Percentiles rank a stretch among this genome's conserved stretches.
These are phyloP conservation scores for Vigna hirtella DNA, from an alignment of 306 rosid genomes.

Conservation along the genomic window DNA sequence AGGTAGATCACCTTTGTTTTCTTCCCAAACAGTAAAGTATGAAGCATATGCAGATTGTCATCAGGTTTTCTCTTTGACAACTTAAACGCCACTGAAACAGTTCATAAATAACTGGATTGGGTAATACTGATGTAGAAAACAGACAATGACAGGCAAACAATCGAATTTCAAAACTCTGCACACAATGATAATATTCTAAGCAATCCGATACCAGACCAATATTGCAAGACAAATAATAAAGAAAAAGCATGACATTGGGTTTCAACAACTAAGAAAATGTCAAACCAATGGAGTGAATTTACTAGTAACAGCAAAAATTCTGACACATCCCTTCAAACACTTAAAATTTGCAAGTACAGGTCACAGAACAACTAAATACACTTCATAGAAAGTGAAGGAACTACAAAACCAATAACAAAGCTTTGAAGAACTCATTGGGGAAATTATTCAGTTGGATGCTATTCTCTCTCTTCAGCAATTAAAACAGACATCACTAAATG, in stretches of 20 bases:
- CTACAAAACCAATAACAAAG: neutral
- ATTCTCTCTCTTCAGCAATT: neutral
- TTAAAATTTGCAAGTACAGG: neutral
- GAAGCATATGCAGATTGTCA: conserved; percentile 87
- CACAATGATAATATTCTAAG: conserved; percentile 6
- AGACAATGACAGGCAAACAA: conserved; percentile 18
- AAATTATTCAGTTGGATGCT: neutral
- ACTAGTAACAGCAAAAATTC: neutral
- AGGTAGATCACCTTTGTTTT: conserved; percentile 71
- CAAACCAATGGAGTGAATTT: neutral
- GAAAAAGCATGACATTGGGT: neutral
- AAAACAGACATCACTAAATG: conserved; percentile 1
- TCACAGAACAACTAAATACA: no score
- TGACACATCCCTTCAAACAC: neutral
- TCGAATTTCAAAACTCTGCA: conserved; percentile 4
- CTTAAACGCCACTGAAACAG: conserved; percentile 92
- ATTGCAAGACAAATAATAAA: conserved; percentile 16
- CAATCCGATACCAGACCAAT: neutral
- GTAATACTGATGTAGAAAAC: conserved; percentile 38
- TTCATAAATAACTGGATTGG: conserved; percentile 43
- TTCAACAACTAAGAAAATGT: conserved; percentile 13
- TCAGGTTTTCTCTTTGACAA: conserved; percentile 92
- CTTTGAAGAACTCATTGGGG: neutral
- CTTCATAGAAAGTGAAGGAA: neutral
- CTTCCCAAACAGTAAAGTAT: conserved; percentile 83